Percentiles rank a stretch among this genome's conserved stretches.
Conservation (phyloP, 2,329 filamentous ascomycete species). For the Laburnicola sp. region DNA sequence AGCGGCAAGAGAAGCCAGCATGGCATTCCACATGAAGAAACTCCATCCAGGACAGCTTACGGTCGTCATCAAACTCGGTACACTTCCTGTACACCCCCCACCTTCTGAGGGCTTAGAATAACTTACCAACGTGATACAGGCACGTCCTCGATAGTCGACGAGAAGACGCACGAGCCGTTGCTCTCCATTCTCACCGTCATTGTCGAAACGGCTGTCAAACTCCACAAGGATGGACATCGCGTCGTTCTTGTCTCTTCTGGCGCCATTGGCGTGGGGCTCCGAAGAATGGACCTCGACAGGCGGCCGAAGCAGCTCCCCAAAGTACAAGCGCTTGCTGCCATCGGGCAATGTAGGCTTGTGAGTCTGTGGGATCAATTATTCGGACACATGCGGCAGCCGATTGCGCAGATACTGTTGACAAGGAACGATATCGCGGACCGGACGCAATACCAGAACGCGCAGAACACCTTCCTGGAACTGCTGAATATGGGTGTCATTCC, state of each 20-base stretch:
- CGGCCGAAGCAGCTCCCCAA: conserved; percentile 88
- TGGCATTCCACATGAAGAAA: conserved; percentile 54
- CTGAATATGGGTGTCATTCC: conserved; percentile 95
- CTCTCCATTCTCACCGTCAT: conserved; percentile 89
- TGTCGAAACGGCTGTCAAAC: conserved; percentile 86
- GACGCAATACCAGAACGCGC: conserved; percentile 92
- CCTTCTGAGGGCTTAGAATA: conserved; percentile 21
- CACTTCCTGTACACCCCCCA: conserved; percentile 28
- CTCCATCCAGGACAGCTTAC: conserved; percentile 59
- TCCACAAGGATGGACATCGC: conserved; percentile 87
- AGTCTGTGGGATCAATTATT: conserved; percentile 95
- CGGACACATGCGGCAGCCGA: conserved; percentile 80
- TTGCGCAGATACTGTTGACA: conserved; percentile 92
- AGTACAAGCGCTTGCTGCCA: conserved; percentile 90
- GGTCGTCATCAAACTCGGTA: conserved; percentile 87
- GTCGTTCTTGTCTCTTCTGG: conserved; percentile 97
- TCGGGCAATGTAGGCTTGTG: conserved; percentile 94
- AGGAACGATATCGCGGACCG: conserved; percentile 96
- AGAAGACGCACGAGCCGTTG: conserved; percentile 89
- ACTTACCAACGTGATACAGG: conserved; percentile 59
- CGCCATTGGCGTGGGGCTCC: conserved; percentile 90
- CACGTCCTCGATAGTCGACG: conserved; percentile 98
- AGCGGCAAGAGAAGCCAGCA: conserved; percentile 12
- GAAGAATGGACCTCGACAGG: conserved; percentile 84
- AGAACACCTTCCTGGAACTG: conserved; percentile 89